Evolutionary conservation across 2,329 filamentous ascomycete species (phyloP), one percentile per base, ranked within the genome.

Genomic region (Sclerotinia sclerotiorum): DNA sequence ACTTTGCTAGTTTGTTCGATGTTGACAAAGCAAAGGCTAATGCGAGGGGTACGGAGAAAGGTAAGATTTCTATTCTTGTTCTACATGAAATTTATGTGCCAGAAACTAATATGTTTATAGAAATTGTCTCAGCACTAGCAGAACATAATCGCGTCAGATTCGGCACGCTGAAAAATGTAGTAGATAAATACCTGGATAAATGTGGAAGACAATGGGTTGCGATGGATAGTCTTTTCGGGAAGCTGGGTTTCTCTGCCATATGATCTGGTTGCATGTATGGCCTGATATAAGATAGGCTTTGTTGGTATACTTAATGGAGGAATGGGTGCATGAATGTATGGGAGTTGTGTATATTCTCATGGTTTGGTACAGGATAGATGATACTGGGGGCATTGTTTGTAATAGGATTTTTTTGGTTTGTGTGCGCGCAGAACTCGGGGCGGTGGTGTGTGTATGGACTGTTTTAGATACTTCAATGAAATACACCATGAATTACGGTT

Each of bases 151-250:
- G 92, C 69, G 83, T 84, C 51, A 84, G 93, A 70, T 98, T 98
- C 77, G 86, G 80, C 15, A 92, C 91, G 0, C 82, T 94, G 73
- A 91, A 89, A 82, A 84, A 84, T 8, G 88, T 93, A 19, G 92
- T 97, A 6, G 92, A 94, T 72, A 87, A 82, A 76, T 96, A 97
- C 80, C 80, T 97, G 74, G 92, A 93, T 76, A 95, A 94, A 81
- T 97, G 93, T 79, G 94, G 94, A 35, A 84, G 92, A 74, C 91
- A 93, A 79, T 97, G 93, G 92, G 94, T 97, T 65, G 90, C 92
- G 73, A 97, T 97, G 94, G 93, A 95, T 79, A 89, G 84, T 72
- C 80, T 97, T 72, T 97, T 97, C 83, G 85, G 86, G 32, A 89
- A 88, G 79, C 75, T 90, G 52, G 87, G 87, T 13, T 87, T 88